phyloP scores from a whole-genome alignment of 345 rosid genomes.

The Populus euphratica region DNA sequence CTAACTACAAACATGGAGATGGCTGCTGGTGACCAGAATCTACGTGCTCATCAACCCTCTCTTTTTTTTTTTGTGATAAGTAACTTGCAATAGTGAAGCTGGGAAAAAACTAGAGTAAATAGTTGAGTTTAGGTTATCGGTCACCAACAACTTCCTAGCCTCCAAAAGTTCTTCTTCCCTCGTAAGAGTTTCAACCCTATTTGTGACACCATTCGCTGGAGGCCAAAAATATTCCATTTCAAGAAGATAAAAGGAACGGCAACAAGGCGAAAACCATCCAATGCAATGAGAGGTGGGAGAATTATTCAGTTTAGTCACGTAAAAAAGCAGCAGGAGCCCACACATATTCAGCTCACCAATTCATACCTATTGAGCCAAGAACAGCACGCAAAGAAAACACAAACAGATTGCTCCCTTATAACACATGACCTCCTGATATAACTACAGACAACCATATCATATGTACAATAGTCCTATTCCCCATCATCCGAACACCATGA shows the following conservation, averaged over 20 bases:
- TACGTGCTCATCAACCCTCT: neutral
- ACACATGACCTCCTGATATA: conserved; percentile 24
- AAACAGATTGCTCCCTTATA: conserved; percentile 10
- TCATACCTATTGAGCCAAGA: conserved; percentile 54
- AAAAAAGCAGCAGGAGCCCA: conserved; percentile 1
- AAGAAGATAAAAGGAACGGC: neutral
- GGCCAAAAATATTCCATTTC: conserved; percentile 10
- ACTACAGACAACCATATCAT: neutral
- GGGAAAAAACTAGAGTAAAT: conserved; percentile 15
- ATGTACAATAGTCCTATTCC: conserved; percentile 19
- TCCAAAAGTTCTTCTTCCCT: neutral
- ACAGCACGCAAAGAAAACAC: conserved; percentile 49
- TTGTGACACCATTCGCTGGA: neutral
- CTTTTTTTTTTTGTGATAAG: neutral
- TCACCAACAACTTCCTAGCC: conserved; percentile 55
- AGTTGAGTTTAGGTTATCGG: conserved; percentile 58
- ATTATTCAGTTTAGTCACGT: conserved; percentile 9
- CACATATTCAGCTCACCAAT: conserved; percentile 74
- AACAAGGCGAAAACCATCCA: neutral
- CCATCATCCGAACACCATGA: conserved; percentile 42
- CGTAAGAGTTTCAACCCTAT: neutral
- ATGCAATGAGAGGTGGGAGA: conserved; percentile 14
- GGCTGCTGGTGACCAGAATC: neutral
- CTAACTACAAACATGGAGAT: neutral
- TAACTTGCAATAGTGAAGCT: conserved; percentile 1